These are phyloP conservation scores for Boletus sp. DNA, from an alignment of 1,284 basidiomycete genomes.

Conservation along the genomic window DNA sequence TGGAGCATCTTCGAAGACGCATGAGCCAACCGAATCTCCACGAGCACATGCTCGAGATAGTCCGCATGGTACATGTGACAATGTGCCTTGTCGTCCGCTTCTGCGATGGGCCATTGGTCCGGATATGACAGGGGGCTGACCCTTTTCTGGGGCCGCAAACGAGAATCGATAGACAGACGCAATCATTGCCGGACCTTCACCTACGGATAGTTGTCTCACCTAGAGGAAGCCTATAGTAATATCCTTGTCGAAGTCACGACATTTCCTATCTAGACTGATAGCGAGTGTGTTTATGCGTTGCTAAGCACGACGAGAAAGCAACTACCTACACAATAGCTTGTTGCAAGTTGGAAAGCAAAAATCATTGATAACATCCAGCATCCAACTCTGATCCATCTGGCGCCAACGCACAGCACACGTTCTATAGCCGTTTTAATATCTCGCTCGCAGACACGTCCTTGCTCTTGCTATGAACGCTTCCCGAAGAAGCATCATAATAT, in stretches of 20 bases:
- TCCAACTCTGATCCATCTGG: not conserved
- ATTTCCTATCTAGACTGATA: not conserved
- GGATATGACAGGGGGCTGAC: too few species aligned
- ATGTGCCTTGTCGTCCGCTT: not conserved
- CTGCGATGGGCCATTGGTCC: not conserved
- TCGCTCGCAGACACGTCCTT: constrained; percentile 39
- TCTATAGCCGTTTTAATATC: constrained; percentile 39
- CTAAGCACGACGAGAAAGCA: not conserved
- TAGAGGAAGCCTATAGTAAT: not conserved
- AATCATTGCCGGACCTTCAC: not conserved
- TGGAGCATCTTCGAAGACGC: not conserved
- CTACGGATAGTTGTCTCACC: not conserved
- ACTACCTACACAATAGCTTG: not conserved
- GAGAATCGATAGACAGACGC: too few species aligned
- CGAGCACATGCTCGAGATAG: too few species aligned
- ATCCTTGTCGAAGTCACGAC: too few species aligned
- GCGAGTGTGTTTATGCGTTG: not conserved
- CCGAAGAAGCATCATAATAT: constrained; percentile 15
- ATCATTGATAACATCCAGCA: not conserved
- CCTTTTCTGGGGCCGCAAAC: too few species aligned
- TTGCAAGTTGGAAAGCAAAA: not conserved
- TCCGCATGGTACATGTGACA: too few species aligned
- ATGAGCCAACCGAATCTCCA: not conserved
- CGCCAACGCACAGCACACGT: not conserved
- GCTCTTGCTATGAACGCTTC: constrained; percentile 10